These are phyloP conservation scores for Backusella tuberculispora DNA, from an alignment of 192 early-diverging fungal species.

Conservation along the genomic window DNA sequence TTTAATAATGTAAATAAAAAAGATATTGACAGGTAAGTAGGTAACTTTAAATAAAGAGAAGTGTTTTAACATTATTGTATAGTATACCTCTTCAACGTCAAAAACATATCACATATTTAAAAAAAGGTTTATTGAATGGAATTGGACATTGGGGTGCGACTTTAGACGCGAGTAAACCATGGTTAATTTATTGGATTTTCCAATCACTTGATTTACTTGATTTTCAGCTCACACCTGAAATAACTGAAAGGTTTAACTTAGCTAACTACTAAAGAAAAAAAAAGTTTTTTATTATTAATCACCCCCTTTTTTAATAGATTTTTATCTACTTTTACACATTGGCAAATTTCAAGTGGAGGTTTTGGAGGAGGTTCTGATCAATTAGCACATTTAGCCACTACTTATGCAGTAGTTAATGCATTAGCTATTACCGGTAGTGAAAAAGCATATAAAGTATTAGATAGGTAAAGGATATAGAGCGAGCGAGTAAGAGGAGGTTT, in stretches of 20 bases:
- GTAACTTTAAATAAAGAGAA: background rate
- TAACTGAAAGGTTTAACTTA: constrained; percentile 49
- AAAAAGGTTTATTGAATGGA: constrained; percentile 46
- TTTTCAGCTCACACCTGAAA: constrained; percentile 51
- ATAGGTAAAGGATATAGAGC: constrained; percentile 43
- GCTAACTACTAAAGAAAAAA: background rate
- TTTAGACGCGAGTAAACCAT: constrained; percentile 88
- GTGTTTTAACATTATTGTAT: background rate
- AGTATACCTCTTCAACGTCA: constrained; percentile 55
- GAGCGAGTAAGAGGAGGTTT: background rate
- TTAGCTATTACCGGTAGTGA: constrained; percentile 79
- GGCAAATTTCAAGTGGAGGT: constrained; percentile 78
- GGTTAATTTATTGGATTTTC: constrained; percentile 91
- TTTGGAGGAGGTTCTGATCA: constrained; percentile 89
- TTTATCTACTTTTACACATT: constrained; percentile 62
- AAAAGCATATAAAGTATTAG: constrained; percentile 68
- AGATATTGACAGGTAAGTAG: constrained; percentile 30
- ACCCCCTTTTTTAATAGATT: constrained; percentile 34
- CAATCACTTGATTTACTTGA: constrained; percentile 84
- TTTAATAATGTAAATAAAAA: constrained; percentile 18
- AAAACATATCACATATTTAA: constrained; percentile 64
- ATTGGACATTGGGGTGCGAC: constrained; percentile 60
- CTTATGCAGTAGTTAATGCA: constrained; percentile 86
- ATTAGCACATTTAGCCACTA: constrained; percentile 85
- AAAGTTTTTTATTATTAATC: background rate